phyloP scores from a whole-genome alignment of 768 basidiomycete genomes.

The Trametes cubensis region DNA sequence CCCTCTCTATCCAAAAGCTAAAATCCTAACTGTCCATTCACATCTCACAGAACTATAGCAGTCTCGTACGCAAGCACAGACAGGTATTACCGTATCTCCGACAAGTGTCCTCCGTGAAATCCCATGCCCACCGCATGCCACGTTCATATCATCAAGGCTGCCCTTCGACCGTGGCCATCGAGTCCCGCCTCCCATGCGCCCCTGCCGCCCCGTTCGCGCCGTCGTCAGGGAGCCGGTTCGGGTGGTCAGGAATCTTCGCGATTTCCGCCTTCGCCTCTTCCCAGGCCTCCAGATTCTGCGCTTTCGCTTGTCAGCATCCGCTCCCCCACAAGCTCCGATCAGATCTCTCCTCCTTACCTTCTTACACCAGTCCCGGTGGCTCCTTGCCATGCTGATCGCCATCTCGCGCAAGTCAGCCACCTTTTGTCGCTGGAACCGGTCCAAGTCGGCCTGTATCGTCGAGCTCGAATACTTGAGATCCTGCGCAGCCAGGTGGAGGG shows the following conservation, averaged over 20 bases:
- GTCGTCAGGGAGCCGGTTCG: slow-evolving; percentile 63
- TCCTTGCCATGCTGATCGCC: slow-evolving; percentile 85
- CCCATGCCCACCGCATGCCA: not conserved
- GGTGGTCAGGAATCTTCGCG: slow-evolving; percentile 87
- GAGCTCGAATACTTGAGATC: slow-evolving; percentile 96
- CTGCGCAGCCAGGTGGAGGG: slow-evolving; percentile 86
- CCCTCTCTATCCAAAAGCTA: not conserved
- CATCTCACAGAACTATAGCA: no score
- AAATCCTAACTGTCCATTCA: not conserved
- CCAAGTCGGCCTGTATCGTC: slow-evolving; percentile 96
- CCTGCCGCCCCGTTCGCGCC: slow-evolving; percentile 39
- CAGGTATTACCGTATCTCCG: not conserved
- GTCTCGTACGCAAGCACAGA: not conserved
- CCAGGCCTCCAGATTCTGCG: slow-evolving; percentile 95
- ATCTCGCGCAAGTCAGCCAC: slow-evolving; percentile 95
- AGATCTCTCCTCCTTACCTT: slow-evolving; percentile 55
- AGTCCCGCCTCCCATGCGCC: slow-evolving; percentile 58
- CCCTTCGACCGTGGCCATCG: slow-evolving; percentile 72
- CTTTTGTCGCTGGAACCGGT: slow-evolving; percentile 98
- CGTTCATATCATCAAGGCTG: slow-evolving; percentile 38
- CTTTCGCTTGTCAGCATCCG: not conserved
- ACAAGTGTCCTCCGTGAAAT: not conserved
- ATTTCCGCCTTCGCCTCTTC: slow-evolving; percentile 94
- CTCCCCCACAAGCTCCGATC: not conserved
- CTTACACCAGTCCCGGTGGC: slow-evolving; percentile 96